Evolutionary conservation across 768 basidiomycete genomes (phyloP).

Genomic region (Boletus edulis): DNA sequence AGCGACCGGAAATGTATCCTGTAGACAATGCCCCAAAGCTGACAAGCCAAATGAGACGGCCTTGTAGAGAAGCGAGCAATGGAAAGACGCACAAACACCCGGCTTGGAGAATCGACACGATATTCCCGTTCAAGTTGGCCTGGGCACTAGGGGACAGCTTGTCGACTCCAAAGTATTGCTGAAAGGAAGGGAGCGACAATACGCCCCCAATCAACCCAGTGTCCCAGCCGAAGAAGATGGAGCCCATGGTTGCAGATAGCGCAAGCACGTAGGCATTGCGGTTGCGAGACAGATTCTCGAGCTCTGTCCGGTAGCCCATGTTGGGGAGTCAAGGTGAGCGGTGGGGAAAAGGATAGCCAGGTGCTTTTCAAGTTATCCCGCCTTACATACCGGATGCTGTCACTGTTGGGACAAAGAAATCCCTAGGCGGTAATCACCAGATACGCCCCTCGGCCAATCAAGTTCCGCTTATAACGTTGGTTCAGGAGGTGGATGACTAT

Average conservation of each 20-base stretch:
- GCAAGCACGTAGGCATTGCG: conserved; percentile 48
- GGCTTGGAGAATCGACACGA: conserved; percentile 48
- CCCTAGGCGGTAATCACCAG: neutral
- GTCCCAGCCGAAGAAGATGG: conserved; percentile 51
- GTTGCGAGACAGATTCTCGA: conserved; percentile 30
- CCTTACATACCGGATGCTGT: neutral
- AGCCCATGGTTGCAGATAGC: conserved; percentile 44
- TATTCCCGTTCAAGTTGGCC: conserved; percentile 47
- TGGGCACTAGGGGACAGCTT: conserved; percentile 33
- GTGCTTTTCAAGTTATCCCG: neutral
- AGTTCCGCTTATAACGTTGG: neutral
- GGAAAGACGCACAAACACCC: conserved; percentile 44
- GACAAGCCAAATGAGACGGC: neutral
- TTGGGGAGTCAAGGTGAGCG: neutral
- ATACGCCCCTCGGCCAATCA: neutral
- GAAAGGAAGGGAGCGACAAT: conserved; percentile 44
- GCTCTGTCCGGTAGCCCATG: conserved; percentile 25
- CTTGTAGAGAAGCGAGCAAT: neutral
- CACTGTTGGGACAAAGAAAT: neutral
- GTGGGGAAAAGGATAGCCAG: neutral
- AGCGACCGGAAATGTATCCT: conserved; percentile 39
- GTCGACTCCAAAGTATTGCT: conserved; percentile 47
- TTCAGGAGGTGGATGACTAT: neutral
- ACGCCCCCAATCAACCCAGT: conserved; percentile 51
- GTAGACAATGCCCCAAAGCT: conserved; percentile 45